Conservation (phyloP, 805 yeast species). For the Candida corydali region DNA sequence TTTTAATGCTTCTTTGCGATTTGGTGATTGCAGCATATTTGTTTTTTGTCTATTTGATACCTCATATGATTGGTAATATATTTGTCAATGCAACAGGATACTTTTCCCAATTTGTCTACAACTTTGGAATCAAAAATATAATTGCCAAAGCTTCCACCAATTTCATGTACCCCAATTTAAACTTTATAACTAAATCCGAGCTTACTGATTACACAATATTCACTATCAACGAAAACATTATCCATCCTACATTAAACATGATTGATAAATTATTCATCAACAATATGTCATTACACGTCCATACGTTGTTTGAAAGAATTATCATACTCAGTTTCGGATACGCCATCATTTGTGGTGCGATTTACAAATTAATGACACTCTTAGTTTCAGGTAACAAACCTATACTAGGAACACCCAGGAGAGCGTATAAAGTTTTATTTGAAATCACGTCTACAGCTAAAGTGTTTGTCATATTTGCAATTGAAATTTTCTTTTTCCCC, state of each 20-base stretch:
- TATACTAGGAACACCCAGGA: slow-evolving; percentile 47
- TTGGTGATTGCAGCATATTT: slow-evolving; percentile 32
- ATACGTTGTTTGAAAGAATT: slow-evolving; percentile 33
- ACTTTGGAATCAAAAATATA: background rate
- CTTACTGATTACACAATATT: slow-evolving; percentile 12
- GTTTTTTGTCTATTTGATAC: slow-evolving; percentile 42
- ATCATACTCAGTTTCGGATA: slow-evolving; percentile 35
- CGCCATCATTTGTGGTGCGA: slow-evolving; percentile 17
- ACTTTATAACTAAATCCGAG: slow-evolving; percentile 11
- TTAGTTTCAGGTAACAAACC: slow-evolving; percentile 38
- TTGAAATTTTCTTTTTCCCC: slow-evolving; percentile 85
- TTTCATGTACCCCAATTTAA: background rate
- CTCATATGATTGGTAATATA: slow-evolving; percentile 42
- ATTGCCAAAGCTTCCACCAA: background rate
- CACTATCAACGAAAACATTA: slow-evolving; percentile 12
- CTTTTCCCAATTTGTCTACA: background rate
- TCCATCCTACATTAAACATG: slow-evolving; percentile 16
- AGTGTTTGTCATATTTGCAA: slow-evolving; percentile 67
- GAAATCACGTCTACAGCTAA: slow-evolving; percentile 62
- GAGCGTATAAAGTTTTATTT: slow-evolving; percentile 47
- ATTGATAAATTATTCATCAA: slow-evolving; percentile 16
- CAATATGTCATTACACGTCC: slow-evolving; percentile 17
- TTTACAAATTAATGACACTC: slow-evolving; percentile 26
- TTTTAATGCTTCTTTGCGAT: slow-evolving; percentile 29
- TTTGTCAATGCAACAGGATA: slow-evolving; percentile 14